Evolutionary conservation across 202 grass and related monocot genomes (phyloP), one percentile per base, ranked within the genome.

Genomic region (Digitaria exilis): DNA sequence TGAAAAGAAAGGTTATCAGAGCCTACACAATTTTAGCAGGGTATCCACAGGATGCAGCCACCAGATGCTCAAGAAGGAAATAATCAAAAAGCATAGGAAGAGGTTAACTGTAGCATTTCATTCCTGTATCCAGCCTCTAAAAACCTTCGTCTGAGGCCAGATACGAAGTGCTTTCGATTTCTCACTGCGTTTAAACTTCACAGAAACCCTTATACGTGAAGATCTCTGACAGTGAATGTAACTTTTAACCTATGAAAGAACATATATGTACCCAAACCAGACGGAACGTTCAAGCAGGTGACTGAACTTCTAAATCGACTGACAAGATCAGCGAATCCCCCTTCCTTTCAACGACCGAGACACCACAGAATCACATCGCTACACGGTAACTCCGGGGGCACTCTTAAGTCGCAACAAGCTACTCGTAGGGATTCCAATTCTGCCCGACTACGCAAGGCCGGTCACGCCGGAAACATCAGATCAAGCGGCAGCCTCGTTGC

Each of bases 131-230:
- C 48, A 39, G 44, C 77, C 85, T 72, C 76, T 42, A 65, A 59
- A 41, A 30, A 58, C 34, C 41, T 73, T 77, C 77, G 30, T 77
- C 58, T 44, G 48, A 81, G 81, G 80, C 76, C 64, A 76, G 39
- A 71, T 57, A 80, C 18, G 71, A 41, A 16, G 11, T 72, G 80
- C 55, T 39, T 54, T 86, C 43, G 80, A 84, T 89, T 77, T 89
- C 11, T 86, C 87, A 89, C 79, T 82, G 86, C 85, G 52, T 88
- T 91, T 91, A 88, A 88, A 88, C 86, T 64, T 85, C 89, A 88
- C 85, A 78, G 30, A 82, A 62, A 74, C 30, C 34, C 76, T 87
- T 71, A 15, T 84, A 17, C 5, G 76, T 50, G 81, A 90, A 90
- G 89, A 79, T 87, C 88, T 90, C 14, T 29, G 64, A 90, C 81